A percentile compares a stretch with the other conserved stretches of the same genome.
Conservation (phyloP, 495 filamentous ascomycete species). For the Podospora bellae-mahoneyi region DNA sequence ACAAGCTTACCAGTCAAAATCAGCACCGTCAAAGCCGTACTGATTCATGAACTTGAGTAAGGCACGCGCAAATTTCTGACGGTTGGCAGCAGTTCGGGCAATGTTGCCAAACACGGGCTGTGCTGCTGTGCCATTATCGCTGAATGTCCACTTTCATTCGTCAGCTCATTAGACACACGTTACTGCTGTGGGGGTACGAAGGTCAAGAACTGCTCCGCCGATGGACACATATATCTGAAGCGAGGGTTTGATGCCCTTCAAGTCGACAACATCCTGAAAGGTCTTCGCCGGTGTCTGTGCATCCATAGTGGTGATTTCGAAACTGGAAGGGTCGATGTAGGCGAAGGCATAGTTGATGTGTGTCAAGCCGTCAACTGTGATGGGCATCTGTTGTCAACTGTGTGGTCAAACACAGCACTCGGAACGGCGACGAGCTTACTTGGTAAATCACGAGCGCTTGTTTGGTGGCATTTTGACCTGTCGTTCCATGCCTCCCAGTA, state of each 20-base stretch:
- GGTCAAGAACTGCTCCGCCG: background rate
- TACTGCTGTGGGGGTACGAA: too few species aligned
- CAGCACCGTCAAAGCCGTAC: slow-evolving; percentile 43
- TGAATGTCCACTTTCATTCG: background rate
- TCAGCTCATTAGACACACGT: too few species aligned
- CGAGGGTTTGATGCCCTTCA: background rate
- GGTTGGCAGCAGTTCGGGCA: slow-evolving; percentile 20
- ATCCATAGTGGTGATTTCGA: slow-evolving; percentile 4
- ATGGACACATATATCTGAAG: background rate
- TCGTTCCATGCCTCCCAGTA: slow-evolving; percentile 4
- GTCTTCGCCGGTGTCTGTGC: background rate
- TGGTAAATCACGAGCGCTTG: background rate
- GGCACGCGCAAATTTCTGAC: slow-evolving; percentile 23
- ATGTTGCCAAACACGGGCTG: slow-evolving; percentile 24
- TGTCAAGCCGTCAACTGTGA: background rate
- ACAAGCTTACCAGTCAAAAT: slow-evolving; percentile 48
- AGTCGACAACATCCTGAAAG: background rate
- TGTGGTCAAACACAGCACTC: too few species aligned
- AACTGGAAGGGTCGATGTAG: background rate
- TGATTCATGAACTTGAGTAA: slow-evolving; percentile 15
- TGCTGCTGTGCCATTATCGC: slow-evolving; percentile 14
- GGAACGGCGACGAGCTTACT: background rate
- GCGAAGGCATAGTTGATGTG: slow-evolving; percentile 6
- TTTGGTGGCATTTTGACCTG: background rate
- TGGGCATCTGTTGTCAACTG: too few species aligned